Base-by-base conservation (phyloP, 306 rosid genomes). In the Prunus armeniaca region DNA sequence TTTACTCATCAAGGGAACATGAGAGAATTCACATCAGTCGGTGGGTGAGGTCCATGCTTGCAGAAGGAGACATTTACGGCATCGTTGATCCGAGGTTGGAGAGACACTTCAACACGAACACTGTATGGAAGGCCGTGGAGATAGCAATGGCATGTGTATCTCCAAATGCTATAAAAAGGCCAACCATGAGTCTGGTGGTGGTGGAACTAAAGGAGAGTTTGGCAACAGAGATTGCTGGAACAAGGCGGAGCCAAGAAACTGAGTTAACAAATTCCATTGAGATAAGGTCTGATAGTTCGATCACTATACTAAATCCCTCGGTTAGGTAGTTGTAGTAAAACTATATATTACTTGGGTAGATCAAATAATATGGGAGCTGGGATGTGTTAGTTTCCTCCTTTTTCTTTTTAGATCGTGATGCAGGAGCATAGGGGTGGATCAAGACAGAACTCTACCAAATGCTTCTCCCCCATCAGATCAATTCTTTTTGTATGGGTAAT, bases 71-170 rank as follows among this genome's bases (percentile, higher is more conserved):
- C 43, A 81, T 81, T 18, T 46, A 67, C 46, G 11, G 45, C 34
- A 71, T 84, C 0, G 52, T 81, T 11, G 85, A 84, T n/a, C 49
- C 49, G 1, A 75, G 67, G 56, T 41, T 84, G 14, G 49, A 56
- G 24, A 70, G 75, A 28, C 69, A 58, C 9, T 77, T 69, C 41
- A 69, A 70, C 50, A 18, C 5, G 0, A 84, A 61, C 71, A 70
- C 81, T 2, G 76, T 22, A 2, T 84, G 83, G 85, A 81, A 81
- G 72, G 83, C 78, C 8, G 76, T 84, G 28, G 85, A 84, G 49
- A 41, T 78, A 52, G 85, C 78, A 65, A 46, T 78, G 80, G 69
- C 47, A 51, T 84, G 80, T 57, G 72, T 71, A 17, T 64, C 72
- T 32, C 11, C 0, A 3, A 65, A 43, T 19, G 6, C 76, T 28